Evolutionary conservation across 257 asterid species (phyloP).

Genomic region (Oldenlandia corymbosa): DNA sequence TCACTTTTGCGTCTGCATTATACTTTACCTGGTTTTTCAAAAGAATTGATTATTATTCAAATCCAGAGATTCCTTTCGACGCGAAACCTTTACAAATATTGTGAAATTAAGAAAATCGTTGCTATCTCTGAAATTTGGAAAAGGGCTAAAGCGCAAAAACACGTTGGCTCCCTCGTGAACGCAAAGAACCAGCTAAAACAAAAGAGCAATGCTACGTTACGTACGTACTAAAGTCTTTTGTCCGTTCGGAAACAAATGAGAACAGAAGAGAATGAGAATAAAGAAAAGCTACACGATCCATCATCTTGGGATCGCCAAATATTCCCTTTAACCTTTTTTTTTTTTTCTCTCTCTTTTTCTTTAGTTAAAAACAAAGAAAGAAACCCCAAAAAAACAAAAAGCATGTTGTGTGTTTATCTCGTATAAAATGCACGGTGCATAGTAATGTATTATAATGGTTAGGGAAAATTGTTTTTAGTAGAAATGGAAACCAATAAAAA

Average conservation of each 20-base stretch:
- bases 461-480: too few relatives aligned
- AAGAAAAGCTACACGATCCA: constrained; percentile 12
- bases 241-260: constrained; percentile 2
- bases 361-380: not conserved
- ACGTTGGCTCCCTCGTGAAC: not conserved
- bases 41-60: not conserved
- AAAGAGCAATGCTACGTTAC: too few relatives aligned
- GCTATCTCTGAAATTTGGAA: too few relatives aligned
- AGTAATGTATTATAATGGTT: too few relatives aligned
- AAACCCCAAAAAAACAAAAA: too few relatives aligned
- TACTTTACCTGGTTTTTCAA: not conserved
- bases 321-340: not conserved
- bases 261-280: constrained; percentile 6
- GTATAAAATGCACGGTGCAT: too few relatives aligned
- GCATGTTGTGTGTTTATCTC: too few relatives aligned
- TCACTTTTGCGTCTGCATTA: too few relatives aligned
- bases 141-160: not conserved
- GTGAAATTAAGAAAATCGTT: too few relatives aligned
- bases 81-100: not conserved
- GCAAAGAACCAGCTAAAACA: not conserved
- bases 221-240: not conserved
- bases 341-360: too few relatives aligned
- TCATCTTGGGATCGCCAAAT: constrained; percentile 24
- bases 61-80: not conserved
- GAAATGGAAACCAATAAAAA: too few relatives aligned